phyloP scores from a whole-genome alignment of 306 rosid species.

The Casuarina cunninghamiana region DNA sequence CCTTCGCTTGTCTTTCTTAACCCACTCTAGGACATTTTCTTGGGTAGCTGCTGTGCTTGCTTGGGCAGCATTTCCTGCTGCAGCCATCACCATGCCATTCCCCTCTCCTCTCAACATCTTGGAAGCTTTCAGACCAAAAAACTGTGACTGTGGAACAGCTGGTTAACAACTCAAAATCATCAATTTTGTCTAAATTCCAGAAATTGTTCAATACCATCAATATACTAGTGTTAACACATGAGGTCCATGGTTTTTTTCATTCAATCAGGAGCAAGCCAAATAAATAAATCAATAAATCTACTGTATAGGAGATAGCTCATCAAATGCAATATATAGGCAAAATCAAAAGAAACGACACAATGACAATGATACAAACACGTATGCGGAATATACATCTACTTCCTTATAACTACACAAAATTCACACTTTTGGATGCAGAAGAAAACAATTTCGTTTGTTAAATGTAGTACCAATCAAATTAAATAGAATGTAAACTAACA shows the following conservation, averaged over 20 bases:
- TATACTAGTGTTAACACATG: not conserved
- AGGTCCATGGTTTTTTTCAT: not conserved
- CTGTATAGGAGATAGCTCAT: not conserved
- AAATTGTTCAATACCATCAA: constrained; percentile 10
- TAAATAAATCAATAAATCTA: not conserved
- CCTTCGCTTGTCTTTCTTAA: constrained; percentile 66
- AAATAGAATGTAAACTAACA: not conserved
- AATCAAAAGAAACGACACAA: not conserved
- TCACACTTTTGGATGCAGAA: not conserved
- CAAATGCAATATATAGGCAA: not conserved
- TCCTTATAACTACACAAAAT: no score
- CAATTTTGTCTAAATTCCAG: constrained; percentile 5
- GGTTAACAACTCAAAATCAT: constrained; percentile 35
- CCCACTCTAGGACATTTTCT: constrained; percentile 81
- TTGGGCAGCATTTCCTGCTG: constrained; percentile 48
- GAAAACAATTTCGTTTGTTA: not conserved
- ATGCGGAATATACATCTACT: not conserved
- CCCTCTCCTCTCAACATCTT: constrained; percentile 55
- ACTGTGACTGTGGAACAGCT: constrained; percentile 50
- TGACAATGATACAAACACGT: not conserved
- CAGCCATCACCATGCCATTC: constrained; percentile 32
- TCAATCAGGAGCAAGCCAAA: not conserved
- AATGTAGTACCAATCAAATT: not conserved
- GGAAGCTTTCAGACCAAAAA: constrained; percentile 54
- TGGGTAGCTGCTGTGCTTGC: constrained; percentile 53